Evolutionary conservation across 106 monocot species (phyloP), one percentile per base, ranked within the genome.

Genomic region (Triglochin maritima): DNA sequence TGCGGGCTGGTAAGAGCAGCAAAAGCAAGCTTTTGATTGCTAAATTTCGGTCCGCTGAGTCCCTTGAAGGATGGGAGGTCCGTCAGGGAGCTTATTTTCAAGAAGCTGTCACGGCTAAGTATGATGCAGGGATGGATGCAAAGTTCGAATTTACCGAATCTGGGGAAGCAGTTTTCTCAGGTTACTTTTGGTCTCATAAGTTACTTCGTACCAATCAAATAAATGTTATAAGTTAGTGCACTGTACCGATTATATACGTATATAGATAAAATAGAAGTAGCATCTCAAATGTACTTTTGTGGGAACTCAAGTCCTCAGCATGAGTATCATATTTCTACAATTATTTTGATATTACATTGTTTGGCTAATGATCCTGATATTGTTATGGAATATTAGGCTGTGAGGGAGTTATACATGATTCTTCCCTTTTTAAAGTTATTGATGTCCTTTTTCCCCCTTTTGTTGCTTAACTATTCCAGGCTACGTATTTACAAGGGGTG

Each of bases 1-100:
- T 95, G 57, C 85, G 94, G 58, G 94, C 94, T 69, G 94, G 94
- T 17, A 95, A 87, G 77, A 95, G 94, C 69, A 95, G 94, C 79
- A 95, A 95, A 54, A 95, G 94, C 76, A 95, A 95, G 64, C 87
- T 89, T 60, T 52, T 90, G 73, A 81, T 95, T 69, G 94, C 94
- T 50, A 95, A 95, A 74, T 95, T 95, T 62, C 83, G 76, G 66
- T 81, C 90, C 61, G 64, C 64, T 6, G 66, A 90, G 56, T 82
- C 90, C 44, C 60, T 95, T 68, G 65, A 85, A 9, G 90, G 79
- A 57, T 95, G 94, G 94, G 87, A 85, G 77, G 85, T 95, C 63
- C 75, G 83, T 41, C 71, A 84, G 43, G 94, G 94, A 61, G 77
- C 89, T 59, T 95, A 95, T 71, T 87, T 95, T 74, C 77, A 85